Evolutionary conservation across 2,329 filamentous ascomycete species (phyloP), one percentile per base, ranked within the genome.

Genomic region (Dactylellina parvicollis): DNA sequence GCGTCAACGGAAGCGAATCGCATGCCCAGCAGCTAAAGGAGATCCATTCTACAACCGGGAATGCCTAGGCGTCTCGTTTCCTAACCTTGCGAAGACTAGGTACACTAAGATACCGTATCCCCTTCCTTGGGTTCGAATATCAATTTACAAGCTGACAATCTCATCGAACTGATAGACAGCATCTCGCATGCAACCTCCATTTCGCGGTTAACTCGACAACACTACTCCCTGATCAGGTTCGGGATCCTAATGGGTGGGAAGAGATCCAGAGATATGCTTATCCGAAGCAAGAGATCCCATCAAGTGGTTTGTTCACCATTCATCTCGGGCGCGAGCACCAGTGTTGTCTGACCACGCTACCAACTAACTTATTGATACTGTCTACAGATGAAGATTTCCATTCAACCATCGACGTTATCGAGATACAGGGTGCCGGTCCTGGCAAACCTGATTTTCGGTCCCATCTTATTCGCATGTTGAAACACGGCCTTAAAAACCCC

Each of bases 1-100:
- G 16, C 69, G 47, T 0, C 36, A 26, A 14, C 34, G 30, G 14
- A 73, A 22, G 32, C 54, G 32, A 50, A 50, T 40, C 44, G 69
- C 69, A 7, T 73, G 69, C 14, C 69, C 69, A n/a, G 69, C 60
- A 18, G 69, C 69, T 18, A 73, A 73, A 40, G 69, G 69, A 9
- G 60, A 73, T 16, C 60, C 60, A 1, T 73, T 61, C n/a, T 20
- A 56, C 20, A 73, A 73, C 24, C 60, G 26, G 14, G 26, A n/a
- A 2, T 73, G 69, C 22, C 40, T 73, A 0, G 69, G 69, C 8
- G 12, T 61, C n/a, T 55, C 54, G 10, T 73, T 73, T 20, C 69
- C 69, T 0, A 73, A 73, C 57, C 60, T 66, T 32, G 69, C 69
- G 5, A 73, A 73, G 40, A 56, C 54, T 26, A 66, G 69, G 69